Conservation (phyloP, 2,329 filamentous ascomycete genomes). For the Pseudogymnoascus sp. region DNA sequence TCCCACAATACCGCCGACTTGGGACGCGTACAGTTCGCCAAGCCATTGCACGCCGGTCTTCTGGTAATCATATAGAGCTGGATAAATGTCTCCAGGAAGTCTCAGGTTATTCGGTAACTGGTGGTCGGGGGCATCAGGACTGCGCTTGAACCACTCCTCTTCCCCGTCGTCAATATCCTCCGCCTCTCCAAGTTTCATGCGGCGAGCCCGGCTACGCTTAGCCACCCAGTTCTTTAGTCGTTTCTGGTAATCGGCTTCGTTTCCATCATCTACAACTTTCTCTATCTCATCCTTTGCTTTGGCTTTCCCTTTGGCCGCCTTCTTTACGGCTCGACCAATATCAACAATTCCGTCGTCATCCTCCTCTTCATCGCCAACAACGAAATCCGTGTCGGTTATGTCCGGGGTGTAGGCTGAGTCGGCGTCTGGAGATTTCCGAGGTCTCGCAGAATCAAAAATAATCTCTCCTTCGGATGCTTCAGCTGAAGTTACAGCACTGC, state of each 20-base stretch:
- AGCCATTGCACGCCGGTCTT: constrained; percentile 97
- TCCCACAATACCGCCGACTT: constrained; percentile 87
- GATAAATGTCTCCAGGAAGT: constrained; percentile 86
- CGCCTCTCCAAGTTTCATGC: constrained; percentile 37
- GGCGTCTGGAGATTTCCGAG: constrained; percentile 22
- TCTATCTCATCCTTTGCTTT: constrained; percentile 23
- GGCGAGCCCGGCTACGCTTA: constrained; percentile 52
- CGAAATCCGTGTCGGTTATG: constrained; percentile 21
- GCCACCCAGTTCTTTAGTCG: constrained; percentile 70
- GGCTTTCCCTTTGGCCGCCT: constrained; percentile 18
- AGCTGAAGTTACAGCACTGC: constrained; percentile 33
- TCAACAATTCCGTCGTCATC: constrained; percentile 35
- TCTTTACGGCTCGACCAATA: constrained; percentile 33
- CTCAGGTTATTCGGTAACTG: constrained; percentile 64
- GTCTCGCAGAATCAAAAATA: constrained; percentile 19
- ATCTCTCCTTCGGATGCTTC: constrained; percentile 25
- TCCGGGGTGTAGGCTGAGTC: constrained; percentile 31
- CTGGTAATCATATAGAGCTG: constrained; percentile 90
- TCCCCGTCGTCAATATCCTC: constrained; percentile 34
- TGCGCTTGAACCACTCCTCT: constrained; percentile 76
- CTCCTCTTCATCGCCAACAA: constrained; percentile 28
- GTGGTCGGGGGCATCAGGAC: constrained; percentile 73
- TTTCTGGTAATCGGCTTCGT: constrained; percentile 70
- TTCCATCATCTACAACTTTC: constrained; percentile 68
- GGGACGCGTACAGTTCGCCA: constrained; percentile 80